Evolutionary conservation across 164 flowering plant species (phyloP).

Genomic region (Piper betle): DNA sequence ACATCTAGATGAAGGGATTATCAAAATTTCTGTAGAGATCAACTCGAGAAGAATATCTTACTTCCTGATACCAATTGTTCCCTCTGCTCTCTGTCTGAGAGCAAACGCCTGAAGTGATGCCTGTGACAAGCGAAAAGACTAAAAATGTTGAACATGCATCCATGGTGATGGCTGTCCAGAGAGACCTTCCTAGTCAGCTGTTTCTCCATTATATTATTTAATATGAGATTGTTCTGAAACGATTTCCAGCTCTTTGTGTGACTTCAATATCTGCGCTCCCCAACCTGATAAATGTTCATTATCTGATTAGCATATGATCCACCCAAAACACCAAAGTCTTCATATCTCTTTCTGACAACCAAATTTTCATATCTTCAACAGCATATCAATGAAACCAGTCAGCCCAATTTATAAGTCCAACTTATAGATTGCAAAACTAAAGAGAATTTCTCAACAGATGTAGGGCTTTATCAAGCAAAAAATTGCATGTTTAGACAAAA

Average conservation of each 20-base stretch:
- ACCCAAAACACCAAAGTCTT: not conserved
- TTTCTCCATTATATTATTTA: slow-evolving; percentile 25
- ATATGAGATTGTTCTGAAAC: not conserved
- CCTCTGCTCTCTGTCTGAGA: slow-evolving; percentile 20
- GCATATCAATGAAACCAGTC: too few species aligned
- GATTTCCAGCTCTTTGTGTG: not conserved
- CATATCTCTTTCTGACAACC: too few species aligned
- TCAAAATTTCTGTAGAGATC: too few species aligned
- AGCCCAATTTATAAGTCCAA: too few species aligned
- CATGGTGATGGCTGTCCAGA: slow-evolving; percentile 21
- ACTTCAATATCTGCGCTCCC: not conserved
- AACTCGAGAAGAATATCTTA: slow-evolving; percentile 6
- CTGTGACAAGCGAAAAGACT: slow-evolving; percentile 38
- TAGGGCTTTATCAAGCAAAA: too few species aligned
- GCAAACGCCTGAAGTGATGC: slow-evolving; percentile 21
- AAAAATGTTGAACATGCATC: slow-evolving; percentile 44
- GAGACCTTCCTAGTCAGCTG: slow-evolving; percentile 15
- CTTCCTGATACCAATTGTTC: slow-evolving; percentile 18
- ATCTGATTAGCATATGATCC: not conserved
- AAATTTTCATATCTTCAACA: too few species aligned
- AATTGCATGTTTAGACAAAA: too few species aligned
- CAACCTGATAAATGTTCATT: not conserved
- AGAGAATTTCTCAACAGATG: too few species aligned
- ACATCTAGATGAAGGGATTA: not conserved
- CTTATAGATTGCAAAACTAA: too few species aligned